A percentile compares a stretch with the other conserved stretches of the same genome.
Conservation (phyloP, 2,329 filamentous ascomycete species). For the Volutella citrinella region DNA sequence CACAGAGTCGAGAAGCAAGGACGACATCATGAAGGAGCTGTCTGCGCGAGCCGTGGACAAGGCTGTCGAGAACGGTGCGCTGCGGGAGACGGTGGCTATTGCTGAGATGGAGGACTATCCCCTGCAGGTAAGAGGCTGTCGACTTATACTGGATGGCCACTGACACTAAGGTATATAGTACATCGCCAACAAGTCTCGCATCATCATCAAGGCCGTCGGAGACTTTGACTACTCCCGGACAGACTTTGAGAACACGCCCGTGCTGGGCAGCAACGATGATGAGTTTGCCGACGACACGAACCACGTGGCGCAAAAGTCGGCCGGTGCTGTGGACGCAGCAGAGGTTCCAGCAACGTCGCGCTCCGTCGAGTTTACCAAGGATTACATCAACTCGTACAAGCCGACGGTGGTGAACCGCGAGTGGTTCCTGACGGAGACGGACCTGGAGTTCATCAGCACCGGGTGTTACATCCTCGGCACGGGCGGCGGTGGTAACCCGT, state of each 20-base stretch:
- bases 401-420: conserved; percentile 43
- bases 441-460: conserved; percentile 48
- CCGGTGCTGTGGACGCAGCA: background rate
- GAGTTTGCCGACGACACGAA: conserved; percentile 2
- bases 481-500: conserved; percentile 52
- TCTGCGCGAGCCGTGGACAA: conserved; percentile 13
- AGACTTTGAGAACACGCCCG: conserved; percentile 2
- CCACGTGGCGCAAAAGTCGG: conserved; percentile 1
- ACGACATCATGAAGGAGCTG: conserved; percentile 2
- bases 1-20: conserved; percentile 3
- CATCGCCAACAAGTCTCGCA: conserved; percentile 47
- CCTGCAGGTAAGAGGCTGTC: conserved; percentile 44
- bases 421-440: conserved; percentile 53
- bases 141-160: no score
- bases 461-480: conserved; percentile 56
- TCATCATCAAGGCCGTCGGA: conserved; percentile 54
- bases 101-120: conserved; percentile 49
- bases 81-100: conserved; percentile 37
- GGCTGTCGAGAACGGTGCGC: conserved; percentile 30
- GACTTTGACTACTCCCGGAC: conserved; percentile 36
- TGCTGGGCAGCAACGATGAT: background rate
- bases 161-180: no score
- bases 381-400: no score
- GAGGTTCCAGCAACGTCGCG: background rate
- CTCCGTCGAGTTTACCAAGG: conserved; percentile 27